Percentiles rank a stretch among this genome's conserved stretches.
These are phyloP conservation scores for Cladophialophora psammophila DNA, from an alignment of 2,329 filamentous ascomycete species.

Conservation along the genomic window DNA sequence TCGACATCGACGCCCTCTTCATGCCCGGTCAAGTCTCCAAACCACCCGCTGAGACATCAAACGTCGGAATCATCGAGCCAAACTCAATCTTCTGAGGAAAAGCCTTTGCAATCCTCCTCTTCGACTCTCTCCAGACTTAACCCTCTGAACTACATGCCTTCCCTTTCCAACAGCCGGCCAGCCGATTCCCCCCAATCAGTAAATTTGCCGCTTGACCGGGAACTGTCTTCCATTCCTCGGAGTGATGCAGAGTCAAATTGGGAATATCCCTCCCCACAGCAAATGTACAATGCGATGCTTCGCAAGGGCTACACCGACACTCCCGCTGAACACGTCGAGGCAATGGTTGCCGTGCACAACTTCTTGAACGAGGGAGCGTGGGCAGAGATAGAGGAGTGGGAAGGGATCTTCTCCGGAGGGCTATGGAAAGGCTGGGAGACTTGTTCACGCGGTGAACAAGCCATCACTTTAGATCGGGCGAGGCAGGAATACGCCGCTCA, in stretches of 20 bases:
- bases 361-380: slow-evolving; percentile 98
- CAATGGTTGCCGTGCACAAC: slow-evolving; percentile 98
- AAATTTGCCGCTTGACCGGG: slow-evolving; percentile 78
- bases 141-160: slow-evolving; percentile 95
- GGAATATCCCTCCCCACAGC: slow-evolving; percentile 98
- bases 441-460: slow-evolving; percentile 76
- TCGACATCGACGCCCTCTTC: slow-evolving; percentile 43
- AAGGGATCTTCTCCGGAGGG: slow-evolving; percentile 80
- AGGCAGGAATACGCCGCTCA: slow-evolving; percentile 52
- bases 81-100: neutral
- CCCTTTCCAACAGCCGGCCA: slow-evolving; percentile 79
- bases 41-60: slow-evolving; percentile 25
- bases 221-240: slow-evolving; percentile 89
- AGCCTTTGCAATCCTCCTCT: slow-evolving; percentile 19
- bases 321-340: slow-evolving; percentile 88
- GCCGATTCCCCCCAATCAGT: slow-evolving; percentile 69
- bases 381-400: slow-evolving; percentile 94
- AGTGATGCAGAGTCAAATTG: slow-evolving; percentile 80
- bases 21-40: slow-evolving; percentile 42
- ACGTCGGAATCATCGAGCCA: neutral
- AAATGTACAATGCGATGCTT: slow-evolving; percentile 99
- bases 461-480: slow-evolving; percentile 63
- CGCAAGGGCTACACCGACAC: slow-evolving; percentile 97
- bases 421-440: slow-evolving; percentile 74
- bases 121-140: slow-evolving; percentile 72